Conservation (phyloP, 345 rosid species). For the Sisymbrium altissimum region DNA sequence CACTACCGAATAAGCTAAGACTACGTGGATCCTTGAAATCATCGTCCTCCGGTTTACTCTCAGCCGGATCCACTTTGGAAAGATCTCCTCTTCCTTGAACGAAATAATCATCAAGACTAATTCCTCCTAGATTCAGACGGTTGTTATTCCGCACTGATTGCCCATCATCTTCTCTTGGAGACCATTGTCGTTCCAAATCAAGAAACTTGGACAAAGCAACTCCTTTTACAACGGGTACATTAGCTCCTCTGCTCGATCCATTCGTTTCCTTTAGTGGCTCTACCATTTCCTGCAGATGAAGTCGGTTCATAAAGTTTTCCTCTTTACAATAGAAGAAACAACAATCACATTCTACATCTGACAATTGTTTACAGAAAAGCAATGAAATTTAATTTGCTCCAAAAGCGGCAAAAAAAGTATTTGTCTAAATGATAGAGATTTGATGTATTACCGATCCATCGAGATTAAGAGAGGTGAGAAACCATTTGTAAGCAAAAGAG, state of each 20-base stretch:
- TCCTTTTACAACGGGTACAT: conserved; percentile 27
- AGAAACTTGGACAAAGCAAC: conserved; percentile 55
- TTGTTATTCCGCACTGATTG: conserved; percentile 22
- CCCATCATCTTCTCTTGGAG: conserved; percentile 33
- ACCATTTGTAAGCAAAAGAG: conserved; percentile 57
- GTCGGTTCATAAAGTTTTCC: not conserved
- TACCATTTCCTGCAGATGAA: conserved; percentile 64
- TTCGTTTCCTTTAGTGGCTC: conserved; percentile 39
- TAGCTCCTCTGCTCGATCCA: conserved; percentile 42
- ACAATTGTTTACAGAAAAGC: not conserved
- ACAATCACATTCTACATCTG: not conserved
- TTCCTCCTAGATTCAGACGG: conserved; percentile 47
- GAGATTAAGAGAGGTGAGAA: conserved; percentile 62
- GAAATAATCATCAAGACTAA: conserved; percentile 46
- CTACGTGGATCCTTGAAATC: conserved; percentile 33
- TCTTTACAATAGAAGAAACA: not conserved
- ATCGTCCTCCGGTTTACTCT: conserved; percentile 22
- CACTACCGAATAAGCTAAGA: conserved; percentile 46
- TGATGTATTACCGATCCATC: conserved; percentile 68
- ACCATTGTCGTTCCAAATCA: conserved; percentile 69
- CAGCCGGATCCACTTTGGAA: conserved; percentile 11
- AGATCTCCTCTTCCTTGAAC: conserved; percentile 37
- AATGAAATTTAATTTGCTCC: not conserved
- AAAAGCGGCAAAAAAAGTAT: too few relatives aligned
- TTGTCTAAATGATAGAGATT: not conserved